Base-by-base conservation (phyloP, 2,329 filamentous ascomycete species). In the Hypoxylon sp. region DNA sequence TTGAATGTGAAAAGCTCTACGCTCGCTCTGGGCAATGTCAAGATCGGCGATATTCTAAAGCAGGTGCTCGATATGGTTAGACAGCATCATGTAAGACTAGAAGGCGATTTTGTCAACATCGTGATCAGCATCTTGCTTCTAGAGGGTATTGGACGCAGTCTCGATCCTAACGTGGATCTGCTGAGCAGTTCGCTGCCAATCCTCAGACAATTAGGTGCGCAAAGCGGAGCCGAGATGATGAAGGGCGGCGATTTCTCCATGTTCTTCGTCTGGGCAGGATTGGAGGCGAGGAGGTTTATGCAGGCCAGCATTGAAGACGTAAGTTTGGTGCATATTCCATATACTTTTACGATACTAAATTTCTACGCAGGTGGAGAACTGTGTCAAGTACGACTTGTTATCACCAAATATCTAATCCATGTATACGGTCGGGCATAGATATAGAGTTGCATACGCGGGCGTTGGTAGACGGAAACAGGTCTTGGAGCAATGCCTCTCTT, bases 41-140 rank as follows among this genome's bases (percentile, higher is more conserved):
- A 94, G 82, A 98, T 99, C 69, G 96, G 96, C 10, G 96, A 99
- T 74, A 94, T 99, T 19, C 81, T 99, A 30, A 94, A 96, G 75
- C 88, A 97, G 73, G 96, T 98, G 0, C 84, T 99, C 48, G 86
- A 86, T 65, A 98, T 99, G 94, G 96, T 99, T 30, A 89, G 96
- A 60, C 83, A 85, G 9, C 96, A 99, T 78, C 96, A 99, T 77
- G 96, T 99, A 3, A 87, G 96, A 7, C 87, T 99, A 55, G 96
- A 99, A 80, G 96, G 96, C 7, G 96, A 99, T 78, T 99, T 98
- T 77, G 94, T 99, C 77, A 99, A 99, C 76, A 96, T 99, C 3
- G 95, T 99, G 30, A 91, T 99, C 64, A 97, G 93, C 65, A 98
- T 98, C 58, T 82, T 99, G 34, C 85, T 99, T 1, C 85, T 99